Evolutionary conservation across 306 rosid genomes (phyloP).

Genomic region (Casuarina glauca): DNA sequence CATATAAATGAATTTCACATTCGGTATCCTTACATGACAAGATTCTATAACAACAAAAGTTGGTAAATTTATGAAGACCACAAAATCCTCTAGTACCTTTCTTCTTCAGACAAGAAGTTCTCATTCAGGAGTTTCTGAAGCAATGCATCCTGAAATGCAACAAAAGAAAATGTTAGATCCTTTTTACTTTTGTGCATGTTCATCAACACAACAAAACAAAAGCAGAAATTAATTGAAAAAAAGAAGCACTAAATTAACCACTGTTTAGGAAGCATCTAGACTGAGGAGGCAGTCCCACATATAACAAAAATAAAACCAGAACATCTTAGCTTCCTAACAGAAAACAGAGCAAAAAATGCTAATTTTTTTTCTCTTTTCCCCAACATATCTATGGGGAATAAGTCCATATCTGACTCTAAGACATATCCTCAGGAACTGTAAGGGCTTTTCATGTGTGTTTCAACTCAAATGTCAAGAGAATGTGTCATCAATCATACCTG

Average conservation of each 20-base stretch:
- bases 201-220: not conserved
- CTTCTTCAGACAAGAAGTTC: constrained; percentile 66
- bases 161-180: constrained; percentile 13
- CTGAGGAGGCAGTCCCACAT: not conserved
- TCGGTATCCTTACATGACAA: constrained; percentile 18
- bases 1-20: not conserved
- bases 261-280: not conserved
- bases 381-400: not conserved
- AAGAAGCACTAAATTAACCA: not conserved
- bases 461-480: constrained; percentile 13
- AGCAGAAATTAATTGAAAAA: not conserved
- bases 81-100: constrained; percentile 57
- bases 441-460: not conserved
- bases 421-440: not conserved
- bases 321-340: not conserved
- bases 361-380: not conserved
- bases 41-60: not conserved
- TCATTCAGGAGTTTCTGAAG: constrained; percentile 74
- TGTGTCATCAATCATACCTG: constrained; percentile 52
- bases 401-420: not conserved
- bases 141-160: constrained; percentile 70
- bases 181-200: not conserved
- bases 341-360: not conserved
- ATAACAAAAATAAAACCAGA: not conserved
- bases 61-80: not conserved